Base-by-base conservation (phyloP, 2,329 filamentous ascomycete species). In the Elsinoe fawcettii region DNA sequence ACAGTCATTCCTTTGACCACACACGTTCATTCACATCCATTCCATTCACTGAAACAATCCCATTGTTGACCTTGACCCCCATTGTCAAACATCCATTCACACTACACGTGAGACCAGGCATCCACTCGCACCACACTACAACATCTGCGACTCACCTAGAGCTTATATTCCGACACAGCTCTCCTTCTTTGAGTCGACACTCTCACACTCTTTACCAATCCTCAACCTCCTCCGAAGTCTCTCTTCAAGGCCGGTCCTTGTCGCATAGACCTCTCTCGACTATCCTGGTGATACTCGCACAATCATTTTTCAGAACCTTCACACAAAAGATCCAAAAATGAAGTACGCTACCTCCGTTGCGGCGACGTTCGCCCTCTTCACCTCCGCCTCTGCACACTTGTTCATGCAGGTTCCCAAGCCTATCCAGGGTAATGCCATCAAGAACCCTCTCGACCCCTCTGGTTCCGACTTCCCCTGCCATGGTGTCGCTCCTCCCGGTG, bases 401-500 rank as follows among this genome's bases (percentile, higher is more conserved):
- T 74, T 80, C 39, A 85, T 97, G 77, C 73, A 66, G 55, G 77
- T 74, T 7, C 92, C 93, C 0, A 68, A 75, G 2, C 90, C 90
- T 0, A 66, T 68, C 91, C 82, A 62, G 65, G 73, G 63, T 64
- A 71, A 51, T 64, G 67, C 14, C 67, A 70, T 8, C 71, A 92
- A 87, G 71, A 73, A 74, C 2, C 92, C 93, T 0, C 76, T 96
- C 0, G 64, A 67, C 0, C 70, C 72, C 0, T 68, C 68, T 36
- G 88, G 87, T 0, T 74, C 72, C 36, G 75, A 96, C 69, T 99
- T 88, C 68, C 93, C 93, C 0, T 97, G 93, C 82, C 91, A 96
- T 70, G 71, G 78, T 54, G 74, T 79, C 6, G n/a, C 63, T 0
- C 75, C 73, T 0, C 70, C 68, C 58, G 66, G 69, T 14, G 77